Base-by-base conservation (phyloP, 2,329 filamentous ascomycete genomes). In the Colletotrichum sp. region DNA sequence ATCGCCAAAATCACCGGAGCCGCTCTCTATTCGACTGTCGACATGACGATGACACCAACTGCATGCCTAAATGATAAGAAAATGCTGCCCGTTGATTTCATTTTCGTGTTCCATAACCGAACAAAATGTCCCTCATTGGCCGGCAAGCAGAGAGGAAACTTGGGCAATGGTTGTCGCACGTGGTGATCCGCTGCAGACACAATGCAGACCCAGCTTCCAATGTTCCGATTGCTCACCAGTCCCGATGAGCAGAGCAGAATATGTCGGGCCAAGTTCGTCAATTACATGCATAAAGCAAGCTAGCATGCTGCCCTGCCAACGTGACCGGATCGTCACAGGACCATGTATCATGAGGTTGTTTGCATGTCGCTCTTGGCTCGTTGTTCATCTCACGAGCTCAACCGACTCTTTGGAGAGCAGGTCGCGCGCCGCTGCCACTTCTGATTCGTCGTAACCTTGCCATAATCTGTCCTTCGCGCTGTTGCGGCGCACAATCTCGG, bases 401-500 rank as follows among this genome's bases (percentile, higher is more conserved):
- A 84, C 80, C 48, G 86, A 84, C 77, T 91, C 89, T 76, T 88
- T 87, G 72, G 91, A 89, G 48, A 96, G 85, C 75, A 96, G 86
- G 78, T 93, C 91, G 79, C 91, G 90, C 65, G 93, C 94, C 15
- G 94, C 94, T 79, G 91, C 90, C 67, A 98, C 86, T 82, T 98
- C 95, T 5, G 90, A 89, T 80, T 90, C 87, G 74, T 93, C 91
- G 83, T 95, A 96, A 11, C 94, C 95, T 80, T 91, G 88, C 93
- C 94, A 96, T 22, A 91, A 90, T 77, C 88, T 88, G 83, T 95
- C 91, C 73, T 90, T 87, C 66, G 90, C 87, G 44, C 88, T 85
- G 81, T 90, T 88, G 77, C 90, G 90, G 76, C 94, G 90, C 77
- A 96, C 91, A 79, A 97, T 96, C 82, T 96, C 94, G 1, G 91